These are phyloP conservation scores for Neoscytalidium dimidiatum DNA, from an alignment of 2,329 filamentous ascomycete genomes.

Conservation along the genomic window DNA sequence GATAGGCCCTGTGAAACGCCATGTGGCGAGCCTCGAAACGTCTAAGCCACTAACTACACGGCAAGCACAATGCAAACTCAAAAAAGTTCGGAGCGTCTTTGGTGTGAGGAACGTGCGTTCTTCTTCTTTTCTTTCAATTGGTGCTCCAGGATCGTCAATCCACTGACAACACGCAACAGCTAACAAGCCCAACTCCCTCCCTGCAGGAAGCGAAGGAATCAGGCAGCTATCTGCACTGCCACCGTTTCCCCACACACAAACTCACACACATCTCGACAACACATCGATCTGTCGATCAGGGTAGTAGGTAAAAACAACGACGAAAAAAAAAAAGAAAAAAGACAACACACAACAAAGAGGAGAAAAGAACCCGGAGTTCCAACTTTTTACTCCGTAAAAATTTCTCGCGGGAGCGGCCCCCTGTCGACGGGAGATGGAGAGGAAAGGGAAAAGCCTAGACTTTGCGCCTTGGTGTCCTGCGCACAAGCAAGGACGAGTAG, in stretches of 20 bases:
- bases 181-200: no score
- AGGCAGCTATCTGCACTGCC: neutral
- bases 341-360: neutral
- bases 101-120: neutral
- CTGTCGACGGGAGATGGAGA: neutral
- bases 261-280: no score
- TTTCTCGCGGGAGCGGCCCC: neutral
- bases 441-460: neutral
- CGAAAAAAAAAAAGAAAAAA: neutral
- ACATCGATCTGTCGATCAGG: neutral
- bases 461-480: neutral
- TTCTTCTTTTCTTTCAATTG: neutral
- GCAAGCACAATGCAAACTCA: no score
- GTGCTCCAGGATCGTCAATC: neutral
- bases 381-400: neutral
- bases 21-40: no score
- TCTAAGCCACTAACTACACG: no score
- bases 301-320: neutral
- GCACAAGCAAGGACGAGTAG: neutral
- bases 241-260: neutral
- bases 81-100: no score
- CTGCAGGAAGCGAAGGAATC: no score
- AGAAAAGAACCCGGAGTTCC: no score
- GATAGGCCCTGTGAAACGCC: no score
- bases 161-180: neutral